Percentiles rank a stretch among this genome's conserved stretches.
Conservation (phyloP, 225 moss, liverwort and hornwort species). For the Straminergon stramineum region DNA sequence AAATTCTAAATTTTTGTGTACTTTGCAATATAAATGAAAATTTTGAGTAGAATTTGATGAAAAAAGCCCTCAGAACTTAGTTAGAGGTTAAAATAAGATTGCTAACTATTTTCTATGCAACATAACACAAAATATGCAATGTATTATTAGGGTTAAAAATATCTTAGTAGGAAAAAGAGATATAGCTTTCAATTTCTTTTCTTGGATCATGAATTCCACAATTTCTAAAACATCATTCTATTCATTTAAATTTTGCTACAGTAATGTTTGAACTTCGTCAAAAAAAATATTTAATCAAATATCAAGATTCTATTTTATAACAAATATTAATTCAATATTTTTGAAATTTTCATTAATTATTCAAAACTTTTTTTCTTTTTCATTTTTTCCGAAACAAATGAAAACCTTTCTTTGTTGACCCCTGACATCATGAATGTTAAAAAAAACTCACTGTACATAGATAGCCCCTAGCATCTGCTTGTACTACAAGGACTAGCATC, state of each 20-base stretch:
- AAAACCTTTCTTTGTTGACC: not conserved
- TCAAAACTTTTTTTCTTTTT: too few relatives aligned
- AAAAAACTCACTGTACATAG: not conserved
- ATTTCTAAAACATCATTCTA: not conserved
- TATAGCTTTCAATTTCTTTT: not conserved
- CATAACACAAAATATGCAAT: not conserved
- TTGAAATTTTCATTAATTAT: too few relatives aligned
- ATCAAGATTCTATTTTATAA: not conserved
- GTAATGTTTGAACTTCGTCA: not conserved
- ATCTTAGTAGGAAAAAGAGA: not conserved
- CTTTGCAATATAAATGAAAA: not conserved
- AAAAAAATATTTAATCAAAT: not conserved
- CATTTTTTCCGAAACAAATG: too few relatives aligned
- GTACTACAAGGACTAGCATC: not conserved
- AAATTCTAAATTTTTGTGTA: not conserved
- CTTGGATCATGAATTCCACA: too few relatives aligned
- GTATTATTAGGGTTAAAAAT: not conserved
- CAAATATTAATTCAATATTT: too few relatives aligned
- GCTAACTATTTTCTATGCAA: not conserved
- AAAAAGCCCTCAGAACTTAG: accelerated
- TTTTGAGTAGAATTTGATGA: not conserved
- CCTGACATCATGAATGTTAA: not conserved
- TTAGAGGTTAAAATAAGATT: not conserved
- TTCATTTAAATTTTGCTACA: not conserved
- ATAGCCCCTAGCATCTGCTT: not conserved